Evolutionary conservation across 192 early-diverging fungal genomes (phyloP).

Genomic region (Chytriomyces sp.): DNA sequence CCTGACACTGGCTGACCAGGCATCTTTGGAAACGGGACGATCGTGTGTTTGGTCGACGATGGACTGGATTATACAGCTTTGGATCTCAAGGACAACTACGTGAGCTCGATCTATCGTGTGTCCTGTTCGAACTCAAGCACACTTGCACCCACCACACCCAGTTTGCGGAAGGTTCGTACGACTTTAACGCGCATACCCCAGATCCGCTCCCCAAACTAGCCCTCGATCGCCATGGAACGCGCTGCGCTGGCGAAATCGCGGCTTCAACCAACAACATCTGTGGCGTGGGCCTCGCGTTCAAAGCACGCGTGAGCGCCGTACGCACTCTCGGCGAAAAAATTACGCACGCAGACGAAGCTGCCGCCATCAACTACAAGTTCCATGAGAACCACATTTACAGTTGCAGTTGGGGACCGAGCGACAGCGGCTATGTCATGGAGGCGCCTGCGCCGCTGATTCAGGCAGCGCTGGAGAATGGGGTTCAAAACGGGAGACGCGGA

Average conservation of each 20-base stretch:
- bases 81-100: conserved; percentile 64
- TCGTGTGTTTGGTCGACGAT: conserved; percentile 90
- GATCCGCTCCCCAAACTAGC: conserved; percentile 68
- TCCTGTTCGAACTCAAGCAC: background rate
- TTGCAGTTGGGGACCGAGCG: conserved; percentile 91
- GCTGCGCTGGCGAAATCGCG: conserved; percentile 94
- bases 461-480: conserved; percentile 82
- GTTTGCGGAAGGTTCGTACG: conserved; percentile 72
- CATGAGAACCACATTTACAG: conserved; percentile 91
- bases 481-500: conserved; percentile 76
- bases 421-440: conserved; percentile 79
- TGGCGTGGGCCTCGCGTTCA: conserved; percentile 87
- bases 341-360: conserved; percentile 85
- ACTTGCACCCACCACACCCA: conserved; percentile 10
- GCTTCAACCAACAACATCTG: conserved; percentile 78
- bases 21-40: conserved; percentile 80
- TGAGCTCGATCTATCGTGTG: conserved; percentile 16
- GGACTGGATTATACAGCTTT: conserved; percentile 82
- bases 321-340: conserved; percentile 54
- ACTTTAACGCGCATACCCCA: conserved; percentile 65
- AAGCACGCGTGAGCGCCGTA: conserved; percentile 69
- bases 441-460: conserved; percentile 72
- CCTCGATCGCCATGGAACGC: conserved; percentile 87
- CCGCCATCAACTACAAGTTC: conserved; percentile 80
- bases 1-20: conserved; percentile 49